Conservation (phyloP, 2,329 filamentous ascomycete genomes). For the Trichoderma guizhouense region DNA sequence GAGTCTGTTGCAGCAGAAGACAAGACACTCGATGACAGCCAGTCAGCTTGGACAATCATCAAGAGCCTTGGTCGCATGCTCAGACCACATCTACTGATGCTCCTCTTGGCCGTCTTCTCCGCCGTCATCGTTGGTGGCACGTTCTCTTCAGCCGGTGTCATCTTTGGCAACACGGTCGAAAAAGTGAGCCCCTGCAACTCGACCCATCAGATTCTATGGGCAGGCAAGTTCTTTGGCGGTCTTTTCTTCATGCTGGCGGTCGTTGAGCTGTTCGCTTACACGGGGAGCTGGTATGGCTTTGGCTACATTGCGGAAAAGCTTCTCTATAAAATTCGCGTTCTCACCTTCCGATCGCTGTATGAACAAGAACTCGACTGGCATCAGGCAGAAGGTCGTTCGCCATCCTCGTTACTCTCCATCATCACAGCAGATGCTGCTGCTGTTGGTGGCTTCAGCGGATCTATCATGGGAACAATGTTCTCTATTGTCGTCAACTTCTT, state of each 20-base stretch:
- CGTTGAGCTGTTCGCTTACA: slow-evolving; percentile 49
- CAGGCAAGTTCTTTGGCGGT: slow-evolving; percentile 48
- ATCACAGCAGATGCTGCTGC: slow-evolving; percentile 68
- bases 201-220: slow-evolving; percentile 34
- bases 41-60: slow-evolving; percentile 39
- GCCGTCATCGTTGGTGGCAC: slow-evolving; percentile 54
- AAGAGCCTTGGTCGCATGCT: slow-evolving; percentile 37
- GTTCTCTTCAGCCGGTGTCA: slow-evolving; percentile 53
- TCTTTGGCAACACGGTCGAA: slow-evolving; percentile 42
- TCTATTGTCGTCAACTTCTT: slow-evolving; percentile 66
- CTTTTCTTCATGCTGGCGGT: slow-evolving; percentile 55
- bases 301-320: slow-evolving; percentile 56
- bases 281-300: slow-evolving; percentile 53
- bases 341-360: slow-evolving; percentile 63
- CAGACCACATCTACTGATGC: slow-evolving; percentile 38
- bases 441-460: slow-evolving; percentile 65
- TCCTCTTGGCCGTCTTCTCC: slow-evolving; percentile 41
- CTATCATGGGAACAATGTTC: slow-evolving; percentile 66
- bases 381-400: slow-evolving; percentile 60
- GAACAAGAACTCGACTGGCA: slow-evolving; percentile 70
- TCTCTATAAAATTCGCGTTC: slow-evolving; percentile 59
- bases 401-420: slow-evolving; percentile 59
- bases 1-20: slow-evolving; percentile 13
- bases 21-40: slow-evolving; percentile 37
- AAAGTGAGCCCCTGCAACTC: slow-evolving; percentile 47